Percentiles rank a stretch among this genome's conserved stretches.
Conservation (phyloP, 139 green algal species). For the Volvox reticuliferus region DNA sequence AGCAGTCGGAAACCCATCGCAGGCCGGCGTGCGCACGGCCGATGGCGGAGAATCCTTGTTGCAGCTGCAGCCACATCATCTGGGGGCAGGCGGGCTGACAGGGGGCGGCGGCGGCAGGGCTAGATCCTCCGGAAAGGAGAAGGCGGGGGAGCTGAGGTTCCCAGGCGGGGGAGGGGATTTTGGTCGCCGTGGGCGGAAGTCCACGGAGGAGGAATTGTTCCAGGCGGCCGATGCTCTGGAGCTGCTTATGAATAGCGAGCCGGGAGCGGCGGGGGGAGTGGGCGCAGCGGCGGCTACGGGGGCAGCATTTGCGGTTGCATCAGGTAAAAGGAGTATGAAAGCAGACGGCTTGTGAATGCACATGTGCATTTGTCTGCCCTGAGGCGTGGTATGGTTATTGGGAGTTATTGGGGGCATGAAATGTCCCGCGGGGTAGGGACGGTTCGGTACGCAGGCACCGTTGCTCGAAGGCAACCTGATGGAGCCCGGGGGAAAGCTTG, state of each 20-base stretch:
- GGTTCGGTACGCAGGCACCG: no score
- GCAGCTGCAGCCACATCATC: neutral
- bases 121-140: neutral
- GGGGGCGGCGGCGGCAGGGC: neutral
- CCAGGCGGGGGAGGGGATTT: neutral
- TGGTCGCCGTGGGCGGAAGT: neutral
- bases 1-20: no score
- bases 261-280: neutral
- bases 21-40: neutral
- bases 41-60: neutral
- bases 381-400: no score
- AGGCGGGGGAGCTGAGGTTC: neutral
- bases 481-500: no score
- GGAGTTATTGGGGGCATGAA: no score
- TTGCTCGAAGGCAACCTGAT: no score
- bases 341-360: neutral
- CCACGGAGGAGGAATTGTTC: neutral
- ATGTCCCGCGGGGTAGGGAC: neutral
- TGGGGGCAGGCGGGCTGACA: neutral
- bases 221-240: conserved; percentile 11
- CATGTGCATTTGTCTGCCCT: neutral
- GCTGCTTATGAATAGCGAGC: conserved; percentile 6
- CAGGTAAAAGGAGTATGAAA: neutral
- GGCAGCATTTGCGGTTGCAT: neutral
- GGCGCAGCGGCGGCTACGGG: neutral